Evolutionary conservation across 2,329 filamentous ascomycete genomes (phyloP).

Genomic region (Aspergillus sp.): DNA sequence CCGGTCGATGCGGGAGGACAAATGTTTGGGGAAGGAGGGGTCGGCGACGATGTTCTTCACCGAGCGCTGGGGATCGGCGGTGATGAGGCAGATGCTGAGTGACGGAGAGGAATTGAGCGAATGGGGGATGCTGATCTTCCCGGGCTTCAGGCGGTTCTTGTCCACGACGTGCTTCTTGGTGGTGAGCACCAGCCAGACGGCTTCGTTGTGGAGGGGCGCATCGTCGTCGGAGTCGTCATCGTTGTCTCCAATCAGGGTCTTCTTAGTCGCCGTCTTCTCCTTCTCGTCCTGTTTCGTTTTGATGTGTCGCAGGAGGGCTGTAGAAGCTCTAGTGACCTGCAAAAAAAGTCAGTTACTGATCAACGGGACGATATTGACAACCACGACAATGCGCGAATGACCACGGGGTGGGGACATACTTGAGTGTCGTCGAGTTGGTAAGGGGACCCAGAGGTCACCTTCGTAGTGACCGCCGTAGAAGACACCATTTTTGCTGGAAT

Average conservation of each 20-base stretch:
- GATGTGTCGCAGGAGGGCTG: constrained; percentile 58
- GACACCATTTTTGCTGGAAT: constrained; percentile 35
- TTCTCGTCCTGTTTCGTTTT: constrained; percentile 49
- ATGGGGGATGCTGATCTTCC: constrained; percentile 76
- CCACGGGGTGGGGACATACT: constrained; percentile 27
- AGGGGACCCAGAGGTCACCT: constrained; percentile 41
- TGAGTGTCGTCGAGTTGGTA: constrained; percentile 49
- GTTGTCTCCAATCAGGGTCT: constrained; percentile 51
- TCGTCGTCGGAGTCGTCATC: constrained; percentile 47
- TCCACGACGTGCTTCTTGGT: constrained; percentile 69
- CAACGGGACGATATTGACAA: constrained; percentile 12
- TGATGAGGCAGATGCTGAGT: constrained; percentile 79
- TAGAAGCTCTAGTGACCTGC: constrained; percentile 58
- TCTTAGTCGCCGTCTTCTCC: constrained; percentile 49
- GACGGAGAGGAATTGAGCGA: constrained; percentile 66
- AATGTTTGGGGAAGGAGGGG: constrained; percentile 65
- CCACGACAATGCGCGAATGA: not conserved
- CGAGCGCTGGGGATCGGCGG: constrained; percentile 74
- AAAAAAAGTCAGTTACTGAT: not conserved
- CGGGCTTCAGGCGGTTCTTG: constrained; percentile 75
- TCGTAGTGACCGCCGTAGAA: constrained; percentile 40
- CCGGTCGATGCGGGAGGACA: constrained; percentile 66
- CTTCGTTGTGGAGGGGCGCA: constrained; percentile 45
- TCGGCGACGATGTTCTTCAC: constrained; percentile 87
- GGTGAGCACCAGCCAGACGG: constrained; percentile 60